A percentile compares a stretch with the other conserved stretches of the same genome.
Conservation (phyloP, 352 stramenopile genomes). For the Thalassiosira exigua region DNA sequence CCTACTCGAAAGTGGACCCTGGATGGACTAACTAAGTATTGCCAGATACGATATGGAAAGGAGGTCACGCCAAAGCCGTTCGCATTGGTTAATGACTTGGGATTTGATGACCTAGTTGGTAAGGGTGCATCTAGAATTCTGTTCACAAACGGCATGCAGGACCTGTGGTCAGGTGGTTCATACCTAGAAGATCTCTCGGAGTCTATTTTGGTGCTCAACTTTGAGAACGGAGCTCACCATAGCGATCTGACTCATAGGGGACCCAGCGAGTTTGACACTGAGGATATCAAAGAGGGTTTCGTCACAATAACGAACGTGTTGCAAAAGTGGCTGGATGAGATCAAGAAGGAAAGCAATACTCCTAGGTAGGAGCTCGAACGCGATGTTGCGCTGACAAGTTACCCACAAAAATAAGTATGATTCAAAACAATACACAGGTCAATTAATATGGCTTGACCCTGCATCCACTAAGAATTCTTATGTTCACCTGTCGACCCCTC, state of each 20-base stretch:
- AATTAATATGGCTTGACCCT: too few relatives aligned
- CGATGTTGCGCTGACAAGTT: too few relatives aligned
- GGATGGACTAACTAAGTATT: slow-evolving; percentile 74
- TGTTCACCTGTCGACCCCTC: too few relatives aligned
- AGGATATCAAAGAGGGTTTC: slow-evolving; percentile 73
- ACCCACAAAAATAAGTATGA: too few relatives aligned
- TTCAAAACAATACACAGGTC: too few relatives aligned
- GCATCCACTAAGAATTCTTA: too few relatives aligned
- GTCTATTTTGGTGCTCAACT: slow-evolving; percentile 76
- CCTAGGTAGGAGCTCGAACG: too few relatives aligned
- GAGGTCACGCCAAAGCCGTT: slow-evolving; percentile 65
- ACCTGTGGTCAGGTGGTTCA: slow-evolving; percentile 76
- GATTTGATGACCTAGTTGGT: slow-evolving; percentile 71
- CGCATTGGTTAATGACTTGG: slow-evolving; percentile 60
- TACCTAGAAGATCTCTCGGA: slow-evolving; percentile 73
- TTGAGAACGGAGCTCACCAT: slow-evolving; percentile 84
- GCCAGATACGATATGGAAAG: slow-evolving; percentile 64
- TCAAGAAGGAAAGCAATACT: slow-evolving; percentile 15
- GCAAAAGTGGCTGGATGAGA: slow-evolving; percentile 61
- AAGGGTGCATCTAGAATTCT: slow-evolving; percentile 67
- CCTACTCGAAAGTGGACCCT: slow-evolving; percentile 70
- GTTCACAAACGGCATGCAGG: slow-evolving; percentile 83
- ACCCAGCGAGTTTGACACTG: slow-evolving; percentile 65
- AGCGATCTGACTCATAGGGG: slow-evolving; percentile 68
- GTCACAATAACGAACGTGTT: slow-evolving; percentile 63